phyloP scores from a whole-genome alignment of 345 rosid genomes.

The Brassica rapa region DNA sequence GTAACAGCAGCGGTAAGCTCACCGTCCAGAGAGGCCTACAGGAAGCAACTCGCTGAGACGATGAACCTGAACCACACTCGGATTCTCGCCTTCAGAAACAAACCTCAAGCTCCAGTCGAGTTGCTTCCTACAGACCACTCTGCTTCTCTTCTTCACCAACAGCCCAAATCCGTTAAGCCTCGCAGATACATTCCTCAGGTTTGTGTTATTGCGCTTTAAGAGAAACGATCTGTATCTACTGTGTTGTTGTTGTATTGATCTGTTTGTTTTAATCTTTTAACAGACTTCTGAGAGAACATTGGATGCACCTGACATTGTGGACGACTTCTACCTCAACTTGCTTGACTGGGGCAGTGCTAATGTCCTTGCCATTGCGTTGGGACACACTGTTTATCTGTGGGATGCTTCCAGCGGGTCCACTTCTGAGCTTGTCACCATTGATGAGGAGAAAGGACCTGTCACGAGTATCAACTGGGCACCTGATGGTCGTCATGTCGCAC shows the following conservation, averaged over 20 bases:
- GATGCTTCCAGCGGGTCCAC: slow-evolving; percentile 51
- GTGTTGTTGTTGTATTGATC: slow-evolving; percentile 22
- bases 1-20: slow-evolving; percentile 39
- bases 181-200: slow-evolving; percentile 45
- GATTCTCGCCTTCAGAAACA: slow-evolving; percentile 74
- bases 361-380: slow-evolving; percentile 44
- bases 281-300: slow-evolving; percentile 44
- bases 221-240: not conserved
- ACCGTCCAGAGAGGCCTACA: slow-evolving; percentile 62
- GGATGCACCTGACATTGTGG: slow-evolving; percentile 45
- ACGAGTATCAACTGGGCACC: slow-evolving; percentile 43
- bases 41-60: slow-evolving; percentile 63
- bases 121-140: slow-evolving; percentile 20
- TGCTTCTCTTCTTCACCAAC: slow-evolving; percentile 35
- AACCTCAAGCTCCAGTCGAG: slow-evolving; percentile 48
- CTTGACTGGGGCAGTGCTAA: slow-evolving; percentile 46
- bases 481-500: slow-evolving; percentile 40
- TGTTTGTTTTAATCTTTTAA: not conserved
- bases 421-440: slow-evolving; percentile 53
- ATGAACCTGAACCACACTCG: slow-evolving; percentile 62
- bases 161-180: slow-evolving; percentile 38
- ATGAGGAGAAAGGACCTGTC: slow-evolving; percentile 46
- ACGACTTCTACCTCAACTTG: slow-evolving; percentile 44
- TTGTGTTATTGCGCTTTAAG: not conserved
- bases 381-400: slow-evolving; percentile 47